Evolutionary conservation across 768 basidiomycete species (phyloP), one percentile per base, ranked within the genome.

Genomic region (Tylopilus balloui): DNA sequence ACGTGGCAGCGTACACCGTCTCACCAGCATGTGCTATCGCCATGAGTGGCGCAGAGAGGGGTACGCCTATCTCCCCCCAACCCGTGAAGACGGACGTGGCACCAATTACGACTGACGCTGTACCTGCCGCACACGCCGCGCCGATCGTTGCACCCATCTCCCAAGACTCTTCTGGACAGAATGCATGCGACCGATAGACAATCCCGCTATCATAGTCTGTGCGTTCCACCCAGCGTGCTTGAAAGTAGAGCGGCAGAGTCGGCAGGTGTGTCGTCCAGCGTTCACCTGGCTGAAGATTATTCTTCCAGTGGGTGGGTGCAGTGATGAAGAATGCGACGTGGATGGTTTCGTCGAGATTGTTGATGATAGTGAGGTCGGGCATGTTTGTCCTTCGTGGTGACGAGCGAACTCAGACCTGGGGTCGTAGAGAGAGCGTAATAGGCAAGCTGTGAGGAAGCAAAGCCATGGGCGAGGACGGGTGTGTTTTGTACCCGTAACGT

Each of bases 321-420:
- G 43, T 31, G n/a, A 63, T 28, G 28, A 50, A 63, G 35, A 63
- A 62, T 0, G 60, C 52, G 0, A 62, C 37, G 2, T 63, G 60
- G 25, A 62, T 53, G 8, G 52, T 20, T 40, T 61, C 52, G 5
- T 53, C 46, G 8, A 61, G 51, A 25, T 60, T 24, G 15, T 61
- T 62, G 27, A 51, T 35, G 8, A 61, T 49, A 7, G 60, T 59
- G 3, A 61, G 41, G 34, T 34, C n/a, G 34, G 34, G 34, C 34
- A 17, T 34, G 31, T 25, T 8, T 28, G 11, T 6, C 11, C 28
- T 28, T 28, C 11, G 3, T 25, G 24, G 8, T 25, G 24, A 25
- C 57, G 2, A 17, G 28, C 32, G 29, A 21, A 32, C 29, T 13
- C 19, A 14, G 41, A 11, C 14, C 11, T 27, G 31, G n/a, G n/a